Conservation (phyloP, 2,329 filamentous ascomycete genomes). For the Podosphaera fusca region DNA sequence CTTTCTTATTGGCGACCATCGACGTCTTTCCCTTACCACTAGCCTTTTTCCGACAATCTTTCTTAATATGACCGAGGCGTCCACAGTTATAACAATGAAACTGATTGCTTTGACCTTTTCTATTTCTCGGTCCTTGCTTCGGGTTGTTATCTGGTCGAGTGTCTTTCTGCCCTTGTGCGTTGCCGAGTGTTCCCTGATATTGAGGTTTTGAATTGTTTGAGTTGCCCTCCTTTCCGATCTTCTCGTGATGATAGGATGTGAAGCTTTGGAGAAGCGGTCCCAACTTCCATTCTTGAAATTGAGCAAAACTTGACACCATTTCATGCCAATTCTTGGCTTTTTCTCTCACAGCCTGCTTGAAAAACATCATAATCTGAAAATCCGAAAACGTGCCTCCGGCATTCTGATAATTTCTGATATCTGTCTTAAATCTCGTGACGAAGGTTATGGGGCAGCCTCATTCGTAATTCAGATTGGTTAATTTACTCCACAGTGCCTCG, state of each 20-base stretch:
- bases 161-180: no score
- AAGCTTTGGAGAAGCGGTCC: no score
- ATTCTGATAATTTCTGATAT: background rate
- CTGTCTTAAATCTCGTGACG: background rate
- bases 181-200: no score
- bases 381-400: background rate
- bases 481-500: background rate
- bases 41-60: background rate
- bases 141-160: background rate
- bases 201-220: no score
- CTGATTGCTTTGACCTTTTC: background rate
- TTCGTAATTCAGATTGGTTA: background rate
- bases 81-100: constrained; percentile 1
- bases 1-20: background rate
- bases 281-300: no score
- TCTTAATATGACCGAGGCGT: background rate
- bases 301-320: no score
- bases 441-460: background rate
- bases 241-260: background rate
- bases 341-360: no score
- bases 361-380: no score
- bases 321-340: no score
- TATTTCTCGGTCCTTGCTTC: background rate
- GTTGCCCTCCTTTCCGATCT: background rate
- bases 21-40: background rate